Conservation (phyloP, 1,284 basidiomycete species). For the Trichosporon ovoides region DNA sequence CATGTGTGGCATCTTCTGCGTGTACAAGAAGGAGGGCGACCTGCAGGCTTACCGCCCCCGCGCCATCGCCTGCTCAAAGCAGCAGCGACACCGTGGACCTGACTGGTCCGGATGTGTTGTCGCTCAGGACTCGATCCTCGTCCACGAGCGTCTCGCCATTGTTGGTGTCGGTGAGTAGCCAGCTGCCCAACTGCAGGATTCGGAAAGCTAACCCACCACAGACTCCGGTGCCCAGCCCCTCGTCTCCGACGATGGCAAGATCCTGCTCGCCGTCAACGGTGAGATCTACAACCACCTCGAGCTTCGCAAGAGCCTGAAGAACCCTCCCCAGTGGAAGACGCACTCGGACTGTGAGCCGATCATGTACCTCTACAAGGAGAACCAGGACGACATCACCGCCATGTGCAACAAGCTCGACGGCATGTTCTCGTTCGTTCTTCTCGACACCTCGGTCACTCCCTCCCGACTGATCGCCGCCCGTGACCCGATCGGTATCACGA, state of each 20-base stretch:
- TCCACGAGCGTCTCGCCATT: conserved; percentile 89
- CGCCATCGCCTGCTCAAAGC: conserved; percentile 79
- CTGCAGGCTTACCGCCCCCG: conserved; percentile 63
- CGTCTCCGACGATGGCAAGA: conserved; percentile 75
- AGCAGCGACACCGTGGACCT: conserved; percentile 84
- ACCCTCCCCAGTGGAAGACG: conserved; percentile 80
- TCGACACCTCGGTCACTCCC: conserved; percentile 87
- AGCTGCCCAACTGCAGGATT: no score
- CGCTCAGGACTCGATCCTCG: conserved; percentile 71
- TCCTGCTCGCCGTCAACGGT: conserved; percentile 91
- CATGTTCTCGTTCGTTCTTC: conserved; percentile 97
- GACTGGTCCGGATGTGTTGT: conserved; percentile 95
- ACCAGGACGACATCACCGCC: conserved; percentile 69
- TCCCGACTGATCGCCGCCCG: conserved; percentile 89
- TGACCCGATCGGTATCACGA: conserved; percentile 97
- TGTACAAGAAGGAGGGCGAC: conserved; percentile 70
- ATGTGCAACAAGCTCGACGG: conserved; percentile 83
- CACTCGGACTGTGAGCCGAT: conserved; percentile 99
- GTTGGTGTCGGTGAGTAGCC: conserved; percentile 87
- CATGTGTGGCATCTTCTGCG: conserved; percentile 88
- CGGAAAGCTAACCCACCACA: conserved; percentile 45
- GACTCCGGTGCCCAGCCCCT: conserved; percentile 97
- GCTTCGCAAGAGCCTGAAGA: conserved; percentile 65
- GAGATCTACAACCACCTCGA: conserved; percentile 98
- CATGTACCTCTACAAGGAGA: conserved; percentile 70